Base-by-base conservation (phyloP, 805 yeast species). In the Vanderwaltozyma tropicalis region DNA sequence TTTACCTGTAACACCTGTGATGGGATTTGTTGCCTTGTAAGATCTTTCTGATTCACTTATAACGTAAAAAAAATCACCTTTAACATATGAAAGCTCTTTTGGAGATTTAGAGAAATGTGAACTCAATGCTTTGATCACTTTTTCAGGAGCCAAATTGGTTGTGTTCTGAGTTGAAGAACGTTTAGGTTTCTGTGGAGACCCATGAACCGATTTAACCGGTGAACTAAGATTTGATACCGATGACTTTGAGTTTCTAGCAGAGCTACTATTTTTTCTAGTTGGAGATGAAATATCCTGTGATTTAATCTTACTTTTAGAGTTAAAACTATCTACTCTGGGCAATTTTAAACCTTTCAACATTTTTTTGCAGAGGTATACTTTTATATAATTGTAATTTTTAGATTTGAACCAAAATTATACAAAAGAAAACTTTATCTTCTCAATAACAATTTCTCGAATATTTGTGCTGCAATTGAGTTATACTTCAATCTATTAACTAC, bases 61-160 rank as follows among this genome's bases (percentile, higher is more conserved):
- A 3, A 92, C 92, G 54, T 85, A 86, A 62, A 88, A 85, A 54
- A 88, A 88, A 54, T 89, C 96, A 27, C 96, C 96, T 48, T 78
- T 74, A 30, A 60, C 52, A 57, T 89, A 89, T 21, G 76, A 69
- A 25, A 89, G 68, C 55, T 89, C 96, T 18, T 84, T 87, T 1
- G 83, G 77, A 13, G 81, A 79, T 48, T 78, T 87, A 1, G 95
- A 80, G 28, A 64, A 64, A 60, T 88, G 87, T 51, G 80, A 80
- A 49, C 74, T 77, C 14, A 80, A 62, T 1, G 97, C 96, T 44
- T 78, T 78, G 41, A 92, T 85, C 31, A 84, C 94, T 52, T 80
- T 80, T 42, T 76, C 80, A 3, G 95, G 95, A 2, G 46, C 27
- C 10, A 44, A 19, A 35, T 50, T 48, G 21, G 43, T 47, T 11